Percentiles rank a stretch among this genome's conserved stretches.
phyloP scores from a whole-genome alignment of 2,329 filamentous ascomycete species.

The Chrysosporium queenslandicum region DNA sequence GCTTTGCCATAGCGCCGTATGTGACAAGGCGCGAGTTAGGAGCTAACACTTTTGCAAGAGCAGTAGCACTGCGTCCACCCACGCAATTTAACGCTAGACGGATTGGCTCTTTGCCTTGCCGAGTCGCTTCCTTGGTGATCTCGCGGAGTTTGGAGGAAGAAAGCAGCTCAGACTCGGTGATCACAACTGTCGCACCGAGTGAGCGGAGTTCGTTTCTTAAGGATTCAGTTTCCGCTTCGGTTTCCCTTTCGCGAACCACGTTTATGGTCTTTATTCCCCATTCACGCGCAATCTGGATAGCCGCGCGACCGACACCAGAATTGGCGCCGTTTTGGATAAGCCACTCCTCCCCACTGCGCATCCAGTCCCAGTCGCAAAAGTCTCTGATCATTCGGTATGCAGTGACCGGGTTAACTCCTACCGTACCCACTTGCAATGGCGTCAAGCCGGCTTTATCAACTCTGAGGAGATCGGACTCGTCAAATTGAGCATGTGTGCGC shows the following conservation, averaged over 20 bases:
- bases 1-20: constrained; percentile 89
- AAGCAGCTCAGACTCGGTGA: constrained; percentile 51
- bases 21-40: constrained; percentile 69
- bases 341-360: constrained; percentile 64
- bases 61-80: constrained; percentile 71
- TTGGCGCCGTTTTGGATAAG: constrained; percentile 97
- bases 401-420: constrained; percentile 85
- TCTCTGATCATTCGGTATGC: constrained; percentile 88
- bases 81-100: constrained; percentile 85
- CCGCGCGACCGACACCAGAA: constrained; percentile 79
- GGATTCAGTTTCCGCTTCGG: constrained; percentile 52
- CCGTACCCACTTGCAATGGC: constrained; percentile 71
- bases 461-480: constrained; percentile 52
- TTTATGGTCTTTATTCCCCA: constrained; percentile 93
- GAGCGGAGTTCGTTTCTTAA: constrained; percentile 51
- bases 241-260: constrained; percentile 64
- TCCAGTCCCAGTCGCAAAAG: constrained; percentile 50
- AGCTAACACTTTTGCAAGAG: constrained; percentile 64
- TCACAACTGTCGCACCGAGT: constrained; percentile 53
- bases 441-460: constrained; percentile 62
- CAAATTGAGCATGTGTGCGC: constrained; percentile 75
- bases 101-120: constrained; percentile 60
- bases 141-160: constrained; percentile 35
- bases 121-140: constrained; percentile 57
- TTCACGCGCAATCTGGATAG: constrained; percentile 72